Evolutionary conservation across 257 asterid species (phyloP).

Genomic region (Anisodus tanguticus): DNA sequence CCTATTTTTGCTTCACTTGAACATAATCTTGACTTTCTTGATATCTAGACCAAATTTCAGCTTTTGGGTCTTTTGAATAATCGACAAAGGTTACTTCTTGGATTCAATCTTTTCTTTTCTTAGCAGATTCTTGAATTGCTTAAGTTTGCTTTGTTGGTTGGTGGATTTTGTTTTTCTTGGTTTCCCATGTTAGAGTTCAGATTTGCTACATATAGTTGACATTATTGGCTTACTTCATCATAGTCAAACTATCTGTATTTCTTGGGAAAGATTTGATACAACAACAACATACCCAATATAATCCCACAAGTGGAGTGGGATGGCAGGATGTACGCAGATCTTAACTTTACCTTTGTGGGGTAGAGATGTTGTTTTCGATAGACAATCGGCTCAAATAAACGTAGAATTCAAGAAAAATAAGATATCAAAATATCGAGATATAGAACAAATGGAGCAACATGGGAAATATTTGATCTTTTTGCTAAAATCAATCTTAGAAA

Average conservation of each 20-base stretch:
- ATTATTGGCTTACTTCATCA: background rate
- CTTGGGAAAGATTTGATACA: background rate
- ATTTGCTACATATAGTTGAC: background rate
- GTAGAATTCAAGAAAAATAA: too few species aligned
- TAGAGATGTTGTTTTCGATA: too few species aligned
- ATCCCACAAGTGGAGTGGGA: too few species aligned
- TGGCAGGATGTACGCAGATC: too few species aligned
- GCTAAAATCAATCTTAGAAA: background rate
- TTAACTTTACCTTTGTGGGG: too few species aligned
- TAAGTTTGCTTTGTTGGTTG: background rate
- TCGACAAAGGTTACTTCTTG: conserved; percentile 17
- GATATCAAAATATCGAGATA: too few species aligned
- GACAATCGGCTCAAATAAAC: too few species aligned
- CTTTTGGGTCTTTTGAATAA: background rate
- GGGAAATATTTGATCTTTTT: background rate
- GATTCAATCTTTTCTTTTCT: background rate
- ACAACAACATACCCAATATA: too few species aligned
- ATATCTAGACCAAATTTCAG: background rate
- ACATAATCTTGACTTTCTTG: background rate
- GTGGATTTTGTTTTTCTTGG: background rate
- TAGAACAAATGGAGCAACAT: too few species aligned
- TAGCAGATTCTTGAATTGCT: background rate
- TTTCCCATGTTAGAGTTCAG: background rate
- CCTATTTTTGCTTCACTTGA: background rate
- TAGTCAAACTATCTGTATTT: background rate